Conservation (phyloP, 805 yeast genomes). For the Wickerhamomyces xylosicus region DNA sequence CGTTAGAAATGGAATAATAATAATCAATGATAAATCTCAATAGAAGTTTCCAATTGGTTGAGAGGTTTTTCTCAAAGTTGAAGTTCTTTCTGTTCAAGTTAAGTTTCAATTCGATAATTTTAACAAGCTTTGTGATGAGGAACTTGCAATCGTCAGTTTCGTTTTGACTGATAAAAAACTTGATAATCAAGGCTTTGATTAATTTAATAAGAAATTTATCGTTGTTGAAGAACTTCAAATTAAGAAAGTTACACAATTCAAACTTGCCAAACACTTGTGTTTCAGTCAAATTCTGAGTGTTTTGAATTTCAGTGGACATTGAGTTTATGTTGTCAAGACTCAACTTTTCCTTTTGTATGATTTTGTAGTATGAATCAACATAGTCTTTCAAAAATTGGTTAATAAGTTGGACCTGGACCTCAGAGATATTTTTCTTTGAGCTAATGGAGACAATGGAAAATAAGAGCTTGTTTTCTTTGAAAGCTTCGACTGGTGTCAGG, state of each 20-base stretch:
- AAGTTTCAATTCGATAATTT: constrained; percentile 13
- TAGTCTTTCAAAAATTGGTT: constrained; percentile 12
- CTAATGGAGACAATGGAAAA: constrained; percentile 9
- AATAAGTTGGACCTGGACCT: constrained; percentile 3
- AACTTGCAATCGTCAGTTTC: constrained; percentile 10
- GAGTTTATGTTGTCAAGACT: constrained; percentile 9
- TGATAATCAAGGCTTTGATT: constrained; percentile 14
- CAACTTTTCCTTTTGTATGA: constrained; percentile 12
- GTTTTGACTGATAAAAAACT: constrained; percentile 5
- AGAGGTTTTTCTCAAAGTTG: constrained; percentile 15
- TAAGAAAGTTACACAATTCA: constrained; percentile 12
- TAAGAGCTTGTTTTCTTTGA: constrained; percentile 11
- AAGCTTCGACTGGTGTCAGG: constrained; percentile 8
- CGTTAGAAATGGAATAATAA: background rate
- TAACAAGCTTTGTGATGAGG: constrained; percentile 8
- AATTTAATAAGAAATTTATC: constrained; percentile 13
- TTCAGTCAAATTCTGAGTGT: constrained; percentile 5
- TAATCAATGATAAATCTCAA: constrained; percentile 4
- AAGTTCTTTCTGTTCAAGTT: constrained; percentile 18
- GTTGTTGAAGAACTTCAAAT: constrained; percentile 17
- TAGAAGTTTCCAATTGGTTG: constrained; percentile 12
- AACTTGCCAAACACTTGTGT: constrained; percentile 11
- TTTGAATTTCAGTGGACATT: constrained; percentile 10
- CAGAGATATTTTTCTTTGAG: constrained; percentile 11
- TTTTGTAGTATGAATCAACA: constrained; percentile 16